Conservation (phyloP, 352 stramenopile species). For the Phytophthora constricta region DNA sequence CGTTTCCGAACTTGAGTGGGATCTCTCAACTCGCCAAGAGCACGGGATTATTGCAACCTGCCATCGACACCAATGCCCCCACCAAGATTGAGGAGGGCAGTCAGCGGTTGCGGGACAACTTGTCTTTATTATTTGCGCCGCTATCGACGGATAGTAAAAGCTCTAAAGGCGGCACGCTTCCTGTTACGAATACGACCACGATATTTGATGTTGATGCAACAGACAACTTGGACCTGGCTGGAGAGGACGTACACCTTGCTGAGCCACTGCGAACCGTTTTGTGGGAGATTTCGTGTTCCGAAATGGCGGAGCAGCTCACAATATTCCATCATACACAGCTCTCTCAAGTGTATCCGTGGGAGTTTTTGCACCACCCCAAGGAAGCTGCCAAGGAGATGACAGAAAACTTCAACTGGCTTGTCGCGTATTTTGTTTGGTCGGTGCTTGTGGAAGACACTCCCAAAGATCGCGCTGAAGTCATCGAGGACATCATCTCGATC, state of each 20-base stretch:
- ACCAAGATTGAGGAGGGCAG: slow-evolving; percentile 26
- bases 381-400: slow-evolving; percentile 58
- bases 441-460: slow-evolving; percentile 72
- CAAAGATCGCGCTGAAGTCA: slow-evolving; percentile 72
- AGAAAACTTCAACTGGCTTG: slow-evolving; percentile 71
- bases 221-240: slow-evolving; percentile 53
- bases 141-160: slow-evolving; percentile 17
- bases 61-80: slow-evolving; percentile 23
- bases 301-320: slow-evolving; percentile 73
- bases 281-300: slow-evolving; percentile 56
- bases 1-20: slow-evolving; percentile 65
- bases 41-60: slow-evolving; percentile 20
- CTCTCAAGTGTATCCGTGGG: slow-evolving; percentile 51
- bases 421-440: slow-evolving; percentile 77
- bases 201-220: slow-evolving; percentile 16
- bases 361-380: slow-evolving; percentile 59
- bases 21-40: slow-evolving; percentile 31
- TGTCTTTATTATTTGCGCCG: slow-evolving; percentile 32
- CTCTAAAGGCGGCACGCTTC: slow-evolving; percentile 2
- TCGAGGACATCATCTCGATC: slow-evolving; percentile 77
- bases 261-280: slow-evolving; percentile 55
- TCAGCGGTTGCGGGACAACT: slow-evolving; percentile 31
- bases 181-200: slow-evolving; percentile 21
- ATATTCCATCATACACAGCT: slow-evolving; percentile 71
- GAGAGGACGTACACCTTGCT: slow-evolving; percentile 45